Percentiles rank a stretch among this genome's conserved stretches.
These are phyloP conservation scores for Phytophthora gonapodyides DNA, from an alignment of 352 stramenopile genomes.

Conservation along the genomic window DNA sequence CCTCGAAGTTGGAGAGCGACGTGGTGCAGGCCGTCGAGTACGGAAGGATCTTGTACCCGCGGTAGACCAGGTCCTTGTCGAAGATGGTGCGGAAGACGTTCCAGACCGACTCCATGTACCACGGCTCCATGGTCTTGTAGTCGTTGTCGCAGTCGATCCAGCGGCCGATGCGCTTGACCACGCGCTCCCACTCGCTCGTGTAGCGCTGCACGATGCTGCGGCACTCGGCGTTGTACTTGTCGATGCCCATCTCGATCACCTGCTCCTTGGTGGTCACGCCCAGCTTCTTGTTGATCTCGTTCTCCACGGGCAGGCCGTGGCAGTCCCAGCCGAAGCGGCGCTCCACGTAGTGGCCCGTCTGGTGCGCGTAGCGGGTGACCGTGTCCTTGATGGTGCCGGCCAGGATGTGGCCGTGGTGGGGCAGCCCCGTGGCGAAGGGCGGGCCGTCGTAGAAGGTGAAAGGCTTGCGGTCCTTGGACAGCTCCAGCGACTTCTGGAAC, in stretches of 20 bases:
- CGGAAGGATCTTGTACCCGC: conserved; percentile 99
- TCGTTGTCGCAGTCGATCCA: conserved; percentile 99
- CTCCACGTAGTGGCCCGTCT: conserved; percentile 97
- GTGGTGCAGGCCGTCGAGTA: conserved; percentile 98
- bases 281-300: conserved; percentile 99
- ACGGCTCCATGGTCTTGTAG: conserved; percentile 99
- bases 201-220: conserved; percentile 98
- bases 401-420: conserved; percentile 99
- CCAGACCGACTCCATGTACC: conserved; percentile 99
- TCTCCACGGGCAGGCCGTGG: conserved; percentile 99
- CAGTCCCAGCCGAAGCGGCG: conserved; percentile 99
- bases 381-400: conserved; percentile 99
- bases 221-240: conserved; percentile 99
- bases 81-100: conserved; percentile 99
- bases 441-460: conserved; percentile 99
- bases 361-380: conserved; percentile 99
- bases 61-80: conserved; percentile 98
- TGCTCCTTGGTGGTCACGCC: conserved; percentile 98
- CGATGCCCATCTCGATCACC: conserved; percentile 97
- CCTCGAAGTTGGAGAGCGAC: conserved; percentile 99
- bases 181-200: conserved; percentile 98
- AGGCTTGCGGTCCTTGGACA: conserved; percentile 93
- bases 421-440: conserved; percentile 98
- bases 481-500: conserved; percentile 91
- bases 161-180: conserved; percentile 97